Evolutionary conservation across 352 stramenopile species (phyloP).

Genomic region (Pseudoperonospora humuli): DNA sequence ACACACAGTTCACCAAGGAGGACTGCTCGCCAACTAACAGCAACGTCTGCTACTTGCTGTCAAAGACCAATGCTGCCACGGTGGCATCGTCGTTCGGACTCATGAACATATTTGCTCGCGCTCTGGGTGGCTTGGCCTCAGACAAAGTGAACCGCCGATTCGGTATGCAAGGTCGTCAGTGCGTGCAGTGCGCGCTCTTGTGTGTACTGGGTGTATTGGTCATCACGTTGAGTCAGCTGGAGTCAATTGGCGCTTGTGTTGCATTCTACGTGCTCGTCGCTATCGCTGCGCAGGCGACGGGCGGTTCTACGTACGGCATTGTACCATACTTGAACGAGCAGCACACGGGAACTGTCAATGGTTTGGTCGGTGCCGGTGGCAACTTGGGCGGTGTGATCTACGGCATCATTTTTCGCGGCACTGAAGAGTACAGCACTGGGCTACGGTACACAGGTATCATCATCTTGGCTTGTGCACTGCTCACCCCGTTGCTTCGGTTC

Average conservation of each 20-base stretch:
- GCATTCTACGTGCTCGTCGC: constrained; percentile 88
- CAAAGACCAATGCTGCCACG: constrained; percentile 61
- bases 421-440: constrained; percentile 25
- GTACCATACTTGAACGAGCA: constrained; percentile 66
- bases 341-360: constrained; percentile 58
- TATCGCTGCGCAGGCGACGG: constrained; percentile 83
- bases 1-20: constrained; percentile 73
- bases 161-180: constrained; percentile 87
- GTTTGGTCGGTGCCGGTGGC: constrained; percentile 52
- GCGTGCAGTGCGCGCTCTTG: constrained; percentile 76
- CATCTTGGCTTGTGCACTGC: constrained; percentile 41
- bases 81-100: constrained; percentile 91
- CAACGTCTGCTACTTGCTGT: constrained; percentile 20
- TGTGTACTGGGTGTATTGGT: constrained; percentile 71
- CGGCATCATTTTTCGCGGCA: constrained; percentile 55
- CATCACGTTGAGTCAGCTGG: constrained; percentile 81
- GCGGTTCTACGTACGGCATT: constrained; percentile 57
- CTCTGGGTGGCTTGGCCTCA: constrained; percentile 77
- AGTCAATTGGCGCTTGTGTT: constrained; percentile 64
- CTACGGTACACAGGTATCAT: constrained; percentile 56
- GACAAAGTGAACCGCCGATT: constrained; percentile 77
- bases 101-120: constrained; percentile 92
- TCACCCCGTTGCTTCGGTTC: constrained; percentile 36
- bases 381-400: constrained; percentile 69
- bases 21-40: constrained; percentile 28